Percentiles rank a stretch among this genome's conserved stretches.
phyloP scores from a whole-genome alignment of 1,139 yeast species.

The Taphrina deformans region DNA sequence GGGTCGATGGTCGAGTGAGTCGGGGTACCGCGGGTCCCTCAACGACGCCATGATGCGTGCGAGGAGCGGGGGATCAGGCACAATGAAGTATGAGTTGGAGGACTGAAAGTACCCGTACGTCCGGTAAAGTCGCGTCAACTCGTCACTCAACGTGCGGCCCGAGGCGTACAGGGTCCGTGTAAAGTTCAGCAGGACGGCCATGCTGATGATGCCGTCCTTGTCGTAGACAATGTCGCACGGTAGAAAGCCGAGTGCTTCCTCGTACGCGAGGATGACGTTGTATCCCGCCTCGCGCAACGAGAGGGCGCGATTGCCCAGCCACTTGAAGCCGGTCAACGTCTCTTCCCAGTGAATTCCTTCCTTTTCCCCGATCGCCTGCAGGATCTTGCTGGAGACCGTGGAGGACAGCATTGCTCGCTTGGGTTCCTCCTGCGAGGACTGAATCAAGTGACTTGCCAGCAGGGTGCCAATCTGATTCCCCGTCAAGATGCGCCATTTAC shows the following conservation, averaged over 20 bases:
- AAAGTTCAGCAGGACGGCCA: slow-evolving; percentile 74
- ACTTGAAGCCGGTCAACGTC: slow-evolving; percentile 92
- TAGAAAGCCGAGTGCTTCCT: slow-evolving; percentile 97
- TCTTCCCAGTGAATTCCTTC: slow-evolving; percentile 69
- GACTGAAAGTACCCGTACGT: slow-evolving; percentile 80
- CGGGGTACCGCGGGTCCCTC: slow-evolving; percentile 46
- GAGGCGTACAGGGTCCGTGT: slow-evolving; percentile 52
- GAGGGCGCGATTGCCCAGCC: slow-evolving; percentile 91
- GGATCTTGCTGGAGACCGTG: slow-evolving; percentile 85
- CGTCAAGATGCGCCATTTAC: slow-evolving; percentile 72
- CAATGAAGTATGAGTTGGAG: slow-evolving; percentile 79
- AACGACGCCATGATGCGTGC: slow-evolving; percentile 40
- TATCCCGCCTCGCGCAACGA: slow-evolving; percentile 65
- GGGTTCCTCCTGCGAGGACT: slow-evolving; percentile 36
- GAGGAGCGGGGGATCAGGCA: slow-evolving; percentile 53
- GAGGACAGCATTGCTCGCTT: slow-evolving; percentile 66
- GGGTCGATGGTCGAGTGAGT: slow-evolving; percentile 54
- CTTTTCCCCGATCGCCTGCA: slow-evolving; percentile 64
- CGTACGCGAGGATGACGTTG: slow-evolving; percentile 82
- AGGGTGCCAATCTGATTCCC: slow-evolving; percentile 90
- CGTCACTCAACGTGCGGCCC: slow-evolving; percentile 46
- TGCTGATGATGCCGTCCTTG: slow-evolving; percentile 89
- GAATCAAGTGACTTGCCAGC: slow-evolving; percentile 63
- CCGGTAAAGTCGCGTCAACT: slow-evolving; percentile 59
- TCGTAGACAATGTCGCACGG: slow-evolving; percentile 73